Percentiles rank a stretch among this genome's conserved stretches.
Conservation (phyloP, 2,329 filamentous ascomycete species). For the Sporothrix dimorphospora region DNA sequence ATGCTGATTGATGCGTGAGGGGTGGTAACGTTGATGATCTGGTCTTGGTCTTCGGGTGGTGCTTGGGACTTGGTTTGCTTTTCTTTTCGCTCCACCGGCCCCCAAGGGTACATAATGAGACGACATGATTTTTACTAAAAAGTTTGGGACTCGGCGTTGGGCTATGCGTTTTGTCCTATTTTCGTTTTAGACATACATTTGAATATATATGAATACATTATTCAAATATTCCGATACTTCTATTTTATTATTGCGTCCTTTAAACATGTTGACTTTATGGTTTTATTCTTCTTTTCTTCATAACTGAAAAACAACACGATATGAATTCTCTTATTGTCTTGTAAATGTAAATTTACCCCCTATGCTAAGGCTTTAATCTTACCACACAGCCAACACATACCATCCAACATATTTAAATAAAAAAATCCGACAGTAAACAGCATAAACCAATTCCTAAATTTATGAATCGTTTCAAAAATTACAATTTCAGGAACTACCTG, state of each 20-base stretch:
- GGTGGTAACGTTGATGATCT: not conserved
- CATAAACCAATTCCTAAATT: too few relatives aligned
- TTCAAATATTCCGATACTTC: not conserved
- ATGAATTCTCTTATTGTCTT: too few relatives aligned
- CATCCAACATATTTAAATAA: not conserved
- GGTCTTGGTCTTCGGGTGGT: not conserved
- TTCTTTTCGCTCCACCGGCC: not conserved
- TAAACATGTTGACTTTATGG: too few relatives aligned
- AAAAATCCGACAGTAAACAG: not conserved
- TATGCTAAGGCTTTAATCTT: too few relatives aligned
- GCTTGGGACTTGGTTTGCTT: not conserved
- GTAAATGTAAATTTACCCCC: too few relatives aligned
- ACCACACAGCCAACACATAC: too few relatives aligned
- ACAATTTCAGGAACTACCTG: too few relatives aligned
- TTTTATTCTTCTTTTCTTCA: too few relatives aligned
- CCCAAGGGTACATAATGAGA: conserved; percentile 24
- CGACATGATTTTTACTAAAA: conserved; percentile 25
- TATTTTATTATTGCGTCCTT: not conserved
- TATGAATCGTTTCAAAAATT: too few relatives aligned
- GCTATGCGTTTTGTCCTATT: not conserved
- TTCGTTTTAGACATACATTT: conserved; percentile 12
- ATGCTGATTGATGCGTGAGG: conserved; percentile 69
- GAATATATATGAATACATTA: not conserved
- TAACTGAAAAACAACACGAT: too few relatives aligned
- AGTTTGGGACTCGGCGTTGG: conserved; percentile 22